Percentiles rank a stretch among this genome's conserved stretches.
phyloP scores from a whole-genome alignment of 805 yeast genomes.

The Monosporozyma servazzii region DNA sequence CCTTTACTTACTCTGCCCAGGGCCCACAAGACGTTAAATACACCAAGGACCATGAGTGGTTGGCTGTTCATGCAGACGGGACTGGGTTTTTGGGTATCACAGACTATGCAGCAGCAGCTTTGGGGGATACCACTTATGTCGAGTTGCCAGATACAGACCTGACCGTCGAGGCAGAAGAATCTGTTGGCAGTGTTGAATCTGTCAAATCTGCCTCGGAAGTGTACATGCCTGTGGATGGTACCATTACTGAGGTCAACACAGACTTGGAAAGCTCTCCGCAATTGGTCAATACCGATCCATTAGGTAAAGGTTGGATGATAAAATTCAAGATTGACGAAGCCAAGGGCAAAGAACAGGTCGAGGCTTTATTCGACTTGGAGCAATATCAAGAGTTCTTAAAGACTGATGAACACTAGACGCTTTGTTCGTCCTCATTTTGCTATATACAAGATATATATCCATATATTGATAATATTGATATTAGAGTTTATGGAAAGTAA shows the following conservation, averaged over 20 bases:
- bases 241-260: constrained; percentile 61
- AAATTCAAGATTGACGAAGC: constrained; percentile 53
- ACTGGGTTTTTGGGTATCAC: constrained; percentile 88
- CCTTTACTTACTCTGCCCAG: constrained; percentile 24
- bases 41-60: constrained; percentile 93
- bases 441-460: constrained; percentile 2
- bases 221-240: constrained; percentile 79
- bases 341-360: constrained; percentile 33
- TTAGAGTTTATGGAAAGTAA: too few relatives aligned
- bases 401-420: constrained; percentile 34
- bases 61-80: constrained; percentile 76
- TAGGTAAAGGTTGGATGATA: constrained; percentile 91
- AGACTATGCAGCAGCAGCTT: constrained; percentile 87
- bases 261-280: constrained; percentile 61
- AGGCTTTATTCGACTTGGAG: constrained; percentile 45
- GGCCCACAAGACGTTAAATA: constrained; percentile 42
- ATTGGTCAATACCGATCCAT: constrained; percentile 76
- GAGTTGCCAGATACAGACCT: constrained; percentile 76
- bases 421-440: too few relatives aligned
- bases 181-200: constrained; percentile 87
- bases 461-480: constrained; percentile 1
- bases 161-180: constrained; percentile 58
- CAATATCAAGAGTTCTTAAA: constrained; percentile 51
- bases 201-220: constrained; percentile 93
- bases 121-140: constrained; percentile 92